Conservation (phyloP, 805 yeast species). For the Candida endomychidarum region DNA sequence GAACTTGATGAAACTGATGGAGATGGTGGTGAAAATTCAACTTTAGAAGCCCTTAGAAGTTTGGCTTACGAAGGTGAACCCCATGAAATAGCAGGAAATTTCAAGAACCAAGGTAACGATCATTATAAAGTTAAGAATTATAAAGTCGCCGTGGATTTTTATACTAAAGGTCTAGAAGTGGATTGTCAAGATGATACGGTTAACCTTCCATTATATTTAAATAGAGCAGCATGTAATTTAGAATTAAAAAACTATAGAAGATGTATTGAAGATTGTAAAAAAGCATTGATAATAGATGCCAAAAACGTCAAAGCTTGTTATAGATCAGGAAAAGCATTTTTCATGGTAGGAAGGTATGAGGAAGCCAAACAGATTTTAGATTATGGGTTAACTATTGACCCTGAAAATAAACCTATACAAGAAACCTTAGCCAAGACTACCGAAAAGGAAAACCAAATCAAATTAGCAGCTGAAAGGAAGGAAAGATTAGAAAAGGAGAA, state of each 20-base stretch:
- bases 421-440: constrained; percentile 43
- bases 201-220: constrained; percentile 64
- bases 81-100: constrained; percentile 83
- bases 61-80: constrained; percentile 96
- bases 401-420: constrained; percentile 55
- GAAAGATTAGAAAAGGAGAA: constrained; percentile 41
- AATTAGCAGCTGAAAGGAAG: constrained; percentile 28
- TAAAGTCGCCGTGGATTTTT: constrained; percentile 73
- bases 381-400: constrained; percentile 65
- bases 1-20: constrained; percentile 75
- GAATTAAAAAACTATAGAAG: constrained; percentile 81
- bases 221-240: constrained; percentile 90
- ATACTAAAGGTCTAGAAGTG: constrained; percentile 76
- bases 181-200: constrained; percentile 56
- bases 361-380: constrained; percentile 69
- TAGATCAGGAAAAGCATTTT: constrained; percentile 80
- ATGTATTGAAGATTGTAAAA: constrained; percentile 83
- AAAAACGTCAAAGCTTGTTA: constrained; percentile 79
- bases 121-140: constrained; percentile 70
- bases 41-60: constrained; percentile 85
- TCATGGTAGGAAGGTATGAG: constrained; percentile 61
- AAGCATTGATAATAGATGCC: constrained; percentile 64
- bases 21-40: constrained; percentile 69
- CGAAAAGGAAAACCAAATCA: constrained; percentile 33
- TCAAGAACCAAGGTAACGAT: constrained; percentile 92